Evolutionary conservation across 1,139 yeast species (phyloP), one percentile per base, ranked within the genome.

Genomic region (Kurtzmaniella natalensis): DNA sequence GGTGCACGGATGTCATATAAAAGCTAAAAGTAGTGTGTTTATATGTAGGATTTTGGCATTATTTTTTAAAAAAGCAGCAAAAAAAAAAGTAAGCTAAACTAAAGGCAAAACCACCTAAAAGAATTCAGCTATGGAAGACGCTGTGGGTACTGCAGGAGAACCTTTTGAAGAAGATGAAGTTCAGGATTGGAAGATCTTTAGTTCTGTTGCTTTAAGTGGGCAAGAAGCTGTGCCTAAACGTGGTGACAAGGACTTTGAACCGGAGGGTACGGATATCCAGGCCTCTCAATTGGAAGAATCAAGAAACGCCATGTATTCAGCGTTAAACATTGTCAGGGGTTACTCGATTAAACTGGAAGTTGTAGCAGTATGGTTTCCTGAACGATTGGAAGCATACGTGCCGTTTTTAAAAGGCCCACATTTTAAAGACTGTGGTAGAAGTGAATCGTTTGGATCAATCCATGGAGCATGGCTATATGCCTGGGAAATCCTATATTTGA

Each of bases 241-340:
- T 41, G 96, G 96, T 2, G 92, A 79, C 39, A 89, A 89, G 54
- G 96, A 86, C 44, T 83, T 80, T 46, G 95, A 79, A 40, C 96
- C 95, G 0, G 92, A 82, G 54, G 87, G 89, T 1, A 81, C 94
- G 0, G 51, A 56, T 3, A 62, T 72, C 17, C 96, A 89, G 55
- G 52, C 50, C 2, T 48, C 57, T 5, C 62, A 70, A 14, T 61
- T 89, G 5, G 59, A 61, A 7, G 70, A 67, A 23, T 78, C 94
- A 7, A 64, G 84, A 34, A 57, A 72, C 17, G 78, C 84, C 19
- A 88, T 89, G 95, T 87, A 76, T 49, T 59, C 62, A 3, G 94
- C 94, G 0, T 58, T 89, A 23, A 52, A 54, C 1, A 70, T 70
- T 1, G 72, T 75, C 1, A 65, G 96, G 30, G 79, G 81, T 3